These are phyloP conservation scores for Fomitopsis palustris DNA, from an alignment of 1,284 basidiomycete species.

Conservation along the genomic window DNA sequence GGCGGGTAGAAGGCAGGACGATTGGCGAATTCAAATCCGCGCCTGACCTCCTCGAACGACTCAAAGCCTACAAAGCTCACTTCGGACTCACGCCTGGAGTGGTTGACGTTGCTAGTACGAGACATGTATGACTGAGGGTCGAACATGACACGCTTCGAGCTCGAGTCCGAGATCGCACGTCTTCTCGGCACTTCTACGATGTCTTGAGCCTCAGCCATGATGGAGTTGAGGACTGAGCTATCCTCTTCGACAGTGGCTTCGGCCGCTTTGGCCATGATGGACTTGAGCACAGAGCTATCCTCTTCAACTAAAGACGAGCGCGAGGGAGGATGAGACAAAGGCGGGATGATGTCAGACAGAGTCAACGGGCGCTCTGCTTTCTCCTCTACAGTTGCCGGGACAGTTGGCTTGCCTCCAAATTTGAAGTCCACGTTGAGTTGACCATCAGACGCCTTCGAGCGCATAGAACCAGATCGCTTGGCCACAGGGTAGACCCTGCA, in stretches of 20 bases:
- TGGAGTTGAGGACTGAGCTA: constrained; percentile 44
- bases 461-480: constrained; percentile 25
- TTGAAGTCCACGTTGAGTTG: constrained; percentile 66
- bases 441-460: constrained; percentile 55
- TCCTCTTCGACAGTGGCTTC: constrained; percentile 13
- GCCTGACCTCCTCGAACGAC: constrained; percentile 68
- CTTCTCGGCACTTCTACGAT: constrained; percentile 12
- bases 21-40: constrained; percentile 70
- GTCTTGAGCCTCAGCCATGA: constrained; percentile 45
- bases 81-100: constrained; percentile 48
- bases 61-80: constrained; percentile 69
- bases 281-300: constrained; percentile 56
- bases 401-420: constrained; percentile 57
- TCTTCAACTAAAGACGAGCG: constrained; percentile 39
- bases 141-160: constrained; percentile 28
- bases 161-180: constrained; percentile 44
- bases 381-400: constrained; percentile 19
- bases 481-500: constrained; percentile 22
- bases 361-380: constrained; percentile 41
- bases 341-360: constrained; percentile 72
- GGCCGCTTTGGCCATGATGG: constrained; percentile 50
- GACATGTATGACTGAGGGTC: neutral
- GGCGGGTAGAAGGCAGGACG: constrained; percentile 66
- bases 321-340: constrained; percentile 45
- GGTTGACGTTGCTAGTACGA: constrained; percentile 20